Evolutionary conservation across 148 eudicot genomes (phyloP).

Genomic region (Chenopodium formosanum): DNA sequence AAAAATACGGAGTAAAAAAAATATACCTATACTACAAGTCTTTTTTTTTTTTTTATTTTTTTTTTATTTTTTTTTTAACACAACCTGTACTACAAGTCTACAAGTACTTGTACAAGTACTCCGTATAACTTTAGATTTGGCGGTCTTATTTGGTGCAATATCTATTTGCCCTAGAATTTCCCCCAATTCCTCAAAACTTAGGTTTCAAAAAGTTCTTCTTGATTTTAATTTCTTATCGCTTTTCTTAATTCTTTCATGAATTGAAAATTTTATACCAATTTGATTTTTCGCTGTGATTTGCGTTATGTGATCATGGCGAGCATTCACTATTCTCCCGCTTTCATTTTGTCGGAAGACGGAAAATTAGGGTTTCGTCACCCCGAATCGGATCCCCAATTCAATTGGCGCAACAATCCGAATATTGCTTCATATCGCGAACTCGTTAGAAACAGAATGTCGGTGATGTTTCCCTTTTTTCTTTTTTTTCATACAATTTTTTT

Average conservation of each 20-base stretch:
- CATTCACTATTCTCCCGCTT: constrained; percentile 16
- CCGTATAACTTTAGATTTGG: not conserved
- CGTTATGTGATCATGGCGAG: constrained; percentile 32
- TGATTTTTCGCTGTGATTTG: not conserved
- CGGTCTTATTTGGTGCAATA: not conserved
- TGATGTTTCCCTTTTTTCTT: not conserved
- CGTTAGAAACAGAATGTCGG: constrained; percentile 19
- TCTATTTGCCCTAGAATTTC: not conserved
- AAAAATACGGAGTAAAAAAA: too few relatives aligned
- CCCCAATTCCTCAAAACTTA: not conserved
- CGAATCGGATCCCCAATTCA: constrained; percentile 21
- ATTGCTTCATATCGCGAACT: constrained; percentile 3
- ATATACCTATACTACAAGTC: too few relatives aligned
- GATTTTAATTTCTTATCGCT: not conserved
- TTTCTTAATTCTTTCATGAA: not conserved
- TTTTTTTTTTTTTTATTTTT: too few relatives aligned
- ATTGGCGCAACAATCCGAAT: constrained; percentile 32
- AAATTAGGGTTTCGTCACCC: constrained; percentile 30
- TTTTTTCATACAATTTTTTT: not conserved
- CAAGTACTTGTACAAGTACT: too few relatives aligned
- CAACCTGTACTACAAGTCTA: too few relatives aligned
- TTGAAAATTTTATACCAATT: not conserved
- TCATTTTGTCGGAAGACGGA: constrained; percentile 28
- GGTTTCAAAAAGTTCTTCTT: not conserved
- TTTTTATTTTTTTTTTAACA: too few relatives aligned